A percentile compares a stretch with the other conserved stretches of the same genome.
phyloP scores from a whole-genome alignment of 106 monocot genomes.

The Chionographis japonica region DNA sequence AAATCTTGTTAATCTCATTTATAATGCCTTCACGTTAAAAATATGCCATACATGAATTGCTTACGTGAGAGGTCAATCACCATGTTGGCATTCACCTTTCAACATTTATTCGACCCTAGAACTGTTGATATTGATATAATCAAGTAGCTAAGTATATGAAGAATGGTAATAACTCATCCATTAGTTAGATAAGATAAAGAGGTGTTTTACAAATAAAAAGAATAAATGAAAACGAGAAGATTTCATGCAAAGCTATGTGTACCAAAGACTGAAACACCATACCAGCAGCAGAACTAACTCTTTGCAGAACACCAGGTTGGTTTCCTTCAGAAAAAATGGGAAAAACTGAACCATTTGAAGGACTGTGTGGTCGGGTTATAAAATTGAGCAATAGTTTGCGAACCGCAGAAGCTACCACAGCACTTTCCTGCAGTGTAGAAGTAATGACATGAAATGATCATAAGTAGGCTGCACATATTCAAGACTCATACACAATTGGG shows the following conservation, averaged over 20 bases:
- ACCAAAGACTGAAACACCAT: slow-evolving; percentile 9
- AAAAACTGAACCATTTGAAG: slow-evolving; percentile 43
- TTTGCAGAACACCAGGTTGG: slow-evolving; percentile 81
- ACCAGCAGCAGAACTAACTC: slow-evolving; percentile 96
- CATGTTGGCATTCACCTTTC: too few relatives aligned
- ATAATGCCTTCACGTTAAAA: too few relatives aligned
- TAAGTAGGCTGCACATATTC: neutral
- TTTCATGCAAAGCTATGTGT: neutral
- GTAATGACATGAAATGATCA: neutral
- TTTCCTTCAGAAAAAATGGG: slow-evolving; percentile 52
- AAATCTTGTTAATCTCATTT: too few relatives aligned
- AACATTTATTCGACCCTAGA: too few relatives aligned
- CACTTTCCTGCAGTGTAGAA: slow-evolving; percentile 51
- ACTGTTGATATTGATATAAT: too few relatives aligned
- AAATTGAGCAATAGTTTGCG: slow-evolving; percentile 71
- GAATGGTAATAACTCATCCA: too few relatives aligned
- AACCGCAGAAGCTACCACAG: slow-evolving; percentile 64
- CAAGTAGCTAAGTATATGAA: too few relatives aligned
- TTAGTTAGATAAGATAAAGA: too few relatives aligned
- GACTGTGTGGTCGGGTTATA: slow-evolving; percentile 54
- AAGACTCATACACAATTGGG: neutral
- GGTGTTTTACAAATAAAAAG: neutral
- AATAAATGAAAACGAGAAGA: neutral
- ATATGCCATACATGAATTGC: too few relatives aligned
- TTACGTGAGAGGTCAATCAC: too few relatives aligned